Percentiles rank a stretch among this genome's conserved stretches.
Evolutionary conservation across 768 basidiomycete genomes (phyloP).

Genomic region (Calocybe gangraenosa): DNA sequence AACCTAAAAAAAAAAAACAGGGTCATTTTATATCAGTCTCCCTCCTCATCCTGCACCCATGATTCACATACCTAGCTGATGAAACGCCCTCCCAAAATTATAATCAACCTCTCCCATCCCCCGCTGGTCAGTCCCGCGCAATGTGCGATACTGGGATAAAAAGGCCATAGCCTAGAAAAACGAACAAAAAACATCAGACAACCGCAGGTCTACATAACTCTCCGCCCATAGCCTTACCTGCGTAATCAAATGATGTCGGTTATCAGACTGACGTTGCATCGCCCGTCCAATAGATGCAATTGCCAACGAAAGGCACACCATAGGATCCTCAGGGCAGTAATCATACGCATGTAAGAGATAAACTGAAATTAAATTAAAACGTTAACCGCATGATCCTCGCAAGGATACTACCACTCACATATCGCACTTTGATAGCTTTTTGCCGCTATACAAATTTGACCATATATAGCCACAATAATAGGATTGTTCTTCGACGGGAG

Average conservation of each 20-base stretch:
- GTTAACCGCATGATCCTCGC: neutral
- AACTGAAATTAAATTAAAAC: constrained; percentile 41
- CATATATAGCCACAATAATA: constrained; percentile 68
- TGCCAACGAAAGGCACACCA: constrained; percentile 79
- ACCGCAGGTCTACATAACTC: neutral
- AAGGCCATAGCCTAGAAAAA: constrained; percentile 86
- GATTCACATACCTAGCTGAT: constrained; percentile 70
- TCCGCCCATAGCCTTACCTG: constrained; percentile 34
- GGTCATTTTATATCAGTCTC: neutral
- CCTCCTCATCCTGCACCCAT: neutral
- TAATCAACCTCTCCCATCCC: constrained; percentile 78
- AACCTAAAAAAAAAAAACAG: constrained; percentile 43
- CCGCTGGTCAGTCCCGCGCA: constrained; percentile 41
- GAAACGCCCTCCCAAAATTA: constrained; percentile 90
- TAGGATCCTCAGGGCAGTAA: constrained; percentile 75
- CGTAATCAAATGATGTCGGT: constrained; percentile 83
- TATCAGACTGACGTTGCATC: constrained; percentile 93
- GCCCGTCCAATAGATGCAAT: constrained; percentile 86
- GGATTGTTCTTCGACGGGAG: constrained; percentile 73
- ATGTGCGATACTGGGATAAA: constrained; percentile 71
- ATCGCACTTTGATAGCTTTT: constrained; percentile 90
- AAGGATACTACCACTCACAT: constrained; percentile 49
- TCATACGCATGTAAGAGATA: constrained; percentile 90
- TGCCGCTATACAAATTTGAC: constrained; percentile 76
- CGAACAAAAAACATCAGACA: neutral